A percentile compares a stretch with the other conserved stretches of the same genome.
Conservation (phyloP, 768 basidiomycete species). For the Trametes maxima region DNA sequence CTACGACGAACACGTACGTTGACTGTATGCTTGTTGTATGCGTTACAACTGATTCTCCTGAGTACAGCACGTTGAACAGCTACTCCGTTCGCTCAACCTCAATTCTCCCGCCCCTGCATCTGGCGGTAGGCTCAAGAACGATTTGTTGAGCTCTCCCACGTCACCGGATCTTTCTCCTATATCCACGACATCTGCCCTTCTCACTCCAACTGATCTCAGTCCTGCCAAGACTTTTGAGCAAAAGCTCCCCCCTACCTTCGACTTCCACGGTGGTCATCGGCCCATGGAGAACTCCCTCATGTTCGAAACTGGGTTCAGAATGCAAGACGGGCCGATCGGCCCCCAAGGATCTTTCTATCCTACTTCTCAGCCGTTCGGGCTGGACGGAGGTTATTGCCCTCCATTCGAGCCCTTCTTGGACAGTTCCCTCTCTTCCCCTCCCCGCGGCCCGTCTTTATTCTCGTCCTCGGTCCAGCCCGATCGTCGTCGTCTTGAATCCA, state of each 20-base stretch:
- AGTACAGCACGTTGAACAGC: constrained; percentile 74
- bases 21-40: constrained; percentile 22
- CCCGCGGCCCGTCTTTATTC: constrained; percentile 37
- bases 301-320: constrained; percentile 45
- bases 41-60: constrained; percentile 25
- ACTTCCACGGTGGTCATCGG: constrained; percentile 36
- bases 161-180: constrained; percentile 74
- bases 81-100: constrained; percentile 77
- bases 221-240: constrained; percentile 63
- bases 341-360: constrained; percentile 1
- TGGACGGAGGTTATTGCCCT: constrained; percentile 35
- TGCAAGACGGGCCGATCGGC: neutral
- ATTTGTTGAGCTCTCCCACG: constrained; percentile 45
- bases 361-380: neutral
- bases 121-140: constrained; percentile 45
- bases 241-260: constrained; percentile 57
- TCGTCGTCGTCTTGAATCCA: constrained; percentile 33
- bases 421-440: constrained; percentile 35
- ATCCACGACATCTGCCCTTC: constrained; percentile 67
- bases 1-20: constrained; percentile 55
- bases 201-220: constrained; percentile 76
- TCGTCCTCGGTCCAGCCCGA: constrained; percentile 38
- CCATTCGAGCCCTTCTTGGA: constrained; percentile 61
- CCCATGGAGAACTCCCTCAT: constrained; percentile 42
- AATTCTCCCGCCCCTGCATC: constrained; percentile 64